Evolutionary conservation across 495 filamentous ascomycete species (phyloP), one percentile per base, ranked within the genome.

Genomic region (Parachaetomium inaequale): DNA sequence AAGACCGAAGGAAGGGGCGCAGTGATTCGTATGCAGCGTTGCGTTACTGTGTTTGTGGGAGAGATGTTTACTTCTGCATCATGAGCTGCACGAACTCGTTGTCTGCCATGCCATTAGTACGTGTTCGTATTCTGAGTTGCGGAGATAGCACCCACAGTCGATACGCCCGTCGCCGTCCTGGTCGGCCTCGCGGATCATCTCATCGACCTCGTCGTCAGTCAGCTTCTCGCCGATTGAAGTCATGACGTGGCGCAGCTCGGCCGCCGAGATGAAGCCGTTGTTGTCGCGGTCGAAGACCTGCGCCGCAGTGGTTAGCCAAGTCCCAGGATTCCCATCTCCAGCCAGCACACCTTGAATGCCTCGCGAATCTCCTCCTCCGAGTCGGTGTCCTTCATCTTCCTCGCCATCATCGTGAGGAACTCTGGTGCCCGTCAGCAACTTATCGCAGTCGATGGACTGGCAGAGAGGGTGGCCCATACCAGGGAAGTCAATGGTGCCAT

Each of bases 41-140:
- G 29, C 42, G 40, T 38, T 58, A 50, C 31, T 59, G 58, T 63
- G 45, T 8, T 43, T 12, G 21, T 31, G 28, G 52, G 15, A 36
- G 40, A 62, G 32, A 11, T 55, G 52, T 46, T 84, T 90, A 98
- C 83, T 98, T 98, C 87, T 98, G 94, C 93, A 98, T 97, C 94
- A 98, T 98, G 73, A 98, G 88, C 82, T 98, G 94, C 69, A 98
- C 94, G 75, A 98, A 98, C 81, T 98, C 94, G 83, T 98, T 98
- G 81, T 98, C 94, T 98, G 73, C 36, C 21, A 25, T 19, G 17
- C 1, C 10, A 70, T 85, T 68, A 84, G 80, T 58, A 32, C 12
- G 11, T 26, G 38, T 2, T 7, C 40, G n/a, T 26, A 25, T 58
- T 31, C 43, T 5, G 4, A 34, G 40, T 55, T 36, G 32, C 15